Evolutionary conservation across 192 early-diverging fungal genomes (phyloP).

Genomic region (Podila verticillata): DNA sequence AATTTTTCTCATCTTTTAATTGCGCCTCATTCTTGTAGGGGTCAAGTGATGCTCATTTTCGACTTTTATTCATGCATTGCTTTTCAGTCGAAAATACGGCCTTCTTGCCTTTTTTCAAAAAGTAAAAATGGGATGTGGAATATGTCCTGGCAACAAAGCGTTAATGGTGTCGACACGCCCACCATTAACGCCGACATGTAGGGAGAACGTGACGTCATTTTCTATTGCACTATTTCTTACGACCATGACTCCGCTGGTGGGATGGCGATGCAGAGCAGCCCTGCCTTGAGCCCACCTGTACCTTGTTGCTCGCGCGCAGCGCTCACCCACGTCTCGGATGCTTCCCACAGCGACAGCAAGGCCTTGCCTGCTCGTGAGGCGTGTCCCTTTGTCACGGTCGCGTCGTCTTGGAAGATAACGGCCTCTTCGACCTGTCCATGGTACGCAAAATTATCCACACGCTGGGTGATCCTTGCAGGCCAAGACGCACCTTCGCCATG

Average conservation of each 20-base stretch:
- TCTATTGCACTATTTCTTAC: not conserved
- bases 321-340: slow-evolving; percentile 17
- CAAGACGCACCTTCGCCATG: slow-evolving; percentile 5
- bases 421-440: slow-evolving; percentile 21
- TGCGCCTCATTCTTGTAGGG: not conserved
- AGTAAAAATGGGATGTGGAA: too few species aligned
- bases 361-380: not conserved
- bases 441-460: slow-evolving; percentile 15
- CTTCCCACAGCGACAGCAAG: slow-evolving; percentile 19
- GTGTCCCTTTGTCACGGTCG: not conserved
- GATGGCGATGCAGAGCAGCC: slow-evolving; percentile 25
- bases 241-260: slow-evolving; percentile 5
- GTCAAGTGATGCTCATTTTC: not conserved
- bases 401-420: slow-evolving; percentile 2
- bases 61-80: not conserved
- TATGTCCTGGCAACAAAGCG: too few species aligned
- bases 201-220: not conserved
- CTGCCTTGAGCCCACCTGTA: slow-evolving; percentile 9
- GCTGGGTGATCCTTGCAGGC: slow-evolving; percentile 7
- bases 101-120: too few species aligned
- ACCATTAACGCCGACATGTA: too few species aligned
- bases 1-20: not conserved
- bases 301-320: not conserved
- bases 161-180: too few species aligned
- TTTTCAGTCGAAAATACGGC: not conserved